Evolutionary conservation across 495 filamentous ascomycete genomes (phyloP), one percentile per base, ranked within the genome.

Genomic region (Xylaria venustula): DNA sequence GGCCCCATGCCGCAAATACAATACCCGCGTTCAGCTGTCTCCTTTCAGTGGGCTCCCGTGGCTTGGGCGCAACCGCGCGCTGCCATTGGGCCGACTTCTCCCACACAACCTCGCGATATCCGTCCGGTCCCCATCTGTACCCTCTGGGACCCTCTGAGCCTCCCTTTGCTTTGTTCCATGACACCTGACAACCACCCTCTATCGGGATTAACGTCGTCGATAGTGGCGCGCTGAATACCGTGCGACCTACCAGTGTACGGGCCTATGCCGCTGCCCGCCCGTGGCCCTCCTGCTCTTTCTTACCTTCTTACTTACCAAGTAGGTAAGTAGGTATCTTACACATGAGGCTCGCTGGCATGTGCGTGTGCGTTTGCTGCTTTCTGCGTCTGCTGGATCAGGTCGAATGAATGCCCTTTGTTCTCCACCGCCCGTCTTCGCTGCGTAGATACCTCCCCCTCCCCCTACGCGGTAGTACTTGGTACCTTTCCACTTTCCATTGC

Each of bases 1-100:
- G 46, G 3, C 42, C 26, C 26, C 46, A 49, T 3, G 1, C 36
- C 52, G 23, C 19, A n/a, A 52, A 45, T 52, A 54, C 50, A 51
- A 66, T 64, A 65, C 64, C 42, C 60, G n/a, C n/a, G 61, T 71
- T 71, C 69, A 71, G 69, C 69, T 71, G 55, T 60, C 49, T 60
- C 62, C 34, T 40, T 48, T 48, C n/a, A 32, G 64, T 65, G 51
- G 60, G 40, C n/a, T 44, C 28, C 34, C 42, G 50, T 61, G 66
- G 66, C 69, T 69, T 63, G 61, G 60, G 53, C 37, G 22, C 60
- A 44, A 59, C 42, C 12, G 23, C 23, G 57, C 8, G 9, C 17
- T 12, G 5, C 34, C 8, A 71, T 71, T 71, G 69, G 69, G 15
- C 37, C n/a, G 26, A 19, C 32, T 17, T 40, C 19, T 64, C 32